Conservation (phyloP, 2,329 filamentous ascomycete genomes). For the Aureobasidium sp. region DNA sequence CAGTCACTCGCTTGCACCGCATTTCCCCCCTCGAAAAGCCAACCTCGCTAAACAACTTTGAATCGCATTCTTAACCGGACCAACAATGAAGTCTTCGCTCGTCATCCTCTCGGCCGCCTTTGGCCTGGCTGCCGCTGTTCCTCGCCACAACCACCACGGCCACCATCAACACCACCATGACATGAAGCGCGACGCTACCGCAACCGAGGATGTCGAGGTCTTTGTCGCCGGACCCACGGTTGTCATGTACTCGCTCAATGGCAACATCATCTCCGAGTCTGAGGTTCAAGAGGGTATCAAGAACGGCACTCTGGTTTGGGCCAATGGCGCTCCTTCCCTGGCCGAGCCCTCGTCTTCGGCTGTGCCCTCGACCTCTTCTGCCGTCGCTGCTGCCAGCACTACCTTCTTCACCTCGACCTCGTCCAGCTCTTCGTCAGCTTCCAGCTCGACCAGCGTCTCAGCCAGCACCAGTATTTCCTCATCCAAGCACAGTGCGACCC, state of each 20-base stretch:
- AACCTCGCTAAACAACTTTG: neutral
- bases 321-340: slow-evolving; percentile 41
- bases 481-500: slow-evolving; percentile 17
- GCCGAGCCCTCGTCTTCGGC: slow-evolving; percentile 22
- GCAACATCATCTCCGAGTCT: slow-evolving; percentile 48
- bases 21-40: neutral
- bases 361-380: slow-evolving; percentile 17
- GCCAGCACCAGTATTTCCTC: slow-evolving; percentile 24
- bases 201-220: slow-evolving; percentile 38
- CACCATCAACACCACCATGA: slow-evolving; percentile 49
- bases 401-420: slow-evolving; percentile 29
- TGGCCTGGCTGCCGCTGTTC: slow-evolving; percentile 46
- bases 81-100: slow-evolving; percentile 29
- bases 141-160: slow-evolving; percentile 46
- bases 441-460: slow-evolving; percentile 20
- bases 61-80: slow-evolving; percentile 12
- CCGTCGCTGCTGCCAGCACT: slow-evolving; percentile 22
- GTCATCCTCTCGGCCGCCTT: slow-evolving; percentile 29
- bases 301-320: slow-evolving; percentile 56
- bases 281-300: slow-evolving; percentile 64
- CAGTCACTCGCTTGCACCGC: slow-evolving; percentile 1
- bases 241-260: slow-evolving; percentile 64
- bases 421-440: slow-evolving; percentile 19
- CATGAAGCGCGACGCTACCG: slow-evolving; percentile 38
- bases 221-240: slow-evolving; percentile 53